A percentile compares a stretch with the other conserved stretches of the same genome.
These are phyloP conservation scores for Phlyctochytrium planicorne DNA, from an alignment of 192 early-diverging fungal genomes.

Conservation along the genomic window DNA sequence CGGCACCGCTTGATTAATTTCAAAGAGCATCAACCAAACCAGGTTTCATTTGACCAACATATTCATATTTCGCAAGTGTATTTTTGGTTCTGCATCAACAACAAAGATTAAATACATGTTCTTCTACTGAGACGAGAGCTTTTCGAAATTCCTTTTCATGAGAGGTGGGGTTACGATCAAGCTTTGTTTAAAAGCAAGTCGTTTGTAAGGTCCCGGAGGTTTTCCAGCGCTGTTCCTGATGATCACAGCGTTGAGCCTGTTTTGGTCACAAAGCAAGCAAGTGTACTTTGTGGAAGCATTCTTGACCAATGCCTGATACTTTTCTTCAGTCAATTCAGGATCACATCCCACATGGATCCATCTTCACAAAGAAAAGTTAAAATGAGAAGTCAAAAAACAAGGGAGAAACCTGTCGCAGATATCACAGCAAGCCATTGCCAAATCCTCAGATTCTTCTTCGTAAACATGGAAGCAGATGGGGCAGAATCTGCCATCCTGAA, in stretches of 20 bases:
- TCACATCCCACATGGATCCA: slow-evolving; percentile 60
- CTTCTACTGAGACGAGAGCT: no score
- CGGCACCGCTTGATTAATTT: no score
- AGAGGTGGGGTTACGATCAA: not conserved
- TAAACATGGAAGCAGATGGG: slow-evolving; percentile 52
- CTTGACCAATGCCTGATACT: slow-evolving; percentile 38
- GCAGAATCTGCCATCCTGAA: slow-evolving; percentile 38
- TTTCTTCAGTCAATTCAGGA: slow-evolving; percentile 36
- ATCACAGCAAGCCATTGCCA: slow-evolving; percentile 54
- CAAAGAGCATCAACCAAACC: no score
- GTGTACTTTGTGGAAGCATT: slow-evolving; percentile 38
- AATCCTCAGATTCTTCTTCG: slow-evolving; percentile 41
- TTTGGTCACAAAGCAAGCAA: slow-evolving; percentile 46
- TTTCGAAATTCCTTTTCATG: not conserved
- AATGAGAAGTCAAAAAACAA: slow-evolving; percentile 1
- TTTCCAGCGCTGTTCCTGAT: no score
- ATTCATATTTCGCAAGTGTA: no score
- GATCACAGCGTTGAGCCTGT: slow-evolving; percentile 19
- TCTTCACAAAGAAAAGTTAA: slow-evolving; percentile 28
- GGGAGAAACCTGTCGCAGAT: slow-evolving; percentile 40
- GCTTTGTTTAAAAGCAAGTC: no score
- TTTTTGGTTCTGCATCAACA: no score
- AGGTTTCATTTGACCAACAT: no score
- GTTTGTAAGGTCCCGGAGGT: no score
- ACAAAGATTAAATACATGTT: no score